Evolutionary conservation across 139 green algal species (phyloP).

Genomic region (Picochlorum sp.): DNA sequence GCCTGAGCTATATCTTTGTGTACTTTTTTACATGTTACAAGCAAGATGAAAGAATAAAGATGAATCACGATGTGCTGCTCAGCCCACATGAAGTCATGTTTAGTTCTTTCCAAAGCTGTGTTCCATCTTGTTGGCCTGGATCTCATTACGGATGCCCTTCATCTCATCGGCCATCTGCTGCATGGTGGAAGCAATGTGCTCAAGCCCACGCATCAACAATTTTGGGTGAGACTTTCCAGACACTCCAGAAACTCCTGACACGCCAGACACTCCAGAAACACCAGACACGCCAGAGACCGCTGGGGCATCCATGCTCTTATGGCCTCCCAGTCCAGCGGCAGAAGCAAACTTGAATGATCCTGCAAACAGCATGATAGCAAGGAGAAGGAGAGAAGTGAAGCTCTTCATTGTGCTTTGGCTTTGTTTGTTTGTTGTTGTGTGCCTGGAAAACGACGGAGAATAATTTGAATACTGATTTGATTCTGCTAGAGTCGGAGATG

Average conservation of each 20-base stretch:
- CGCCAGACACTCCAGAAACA: not conserved
- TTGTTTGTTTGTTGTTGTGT: not conserved
- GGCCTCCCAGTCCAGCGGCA: not conserved
- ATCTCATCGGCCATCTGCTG: not conserved
- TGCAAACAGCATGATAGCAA: constrained; percentile 3
- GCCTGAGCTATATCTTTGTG: too few species aligned
- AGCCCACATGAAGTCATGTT: too few species aligned
- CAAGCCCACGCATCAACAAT: not conserved
- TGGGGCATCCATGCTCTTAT: not conserved
- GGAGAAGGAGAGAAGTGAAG: constrained; percentile 2
- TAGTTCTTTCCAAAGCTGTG: not conserved
- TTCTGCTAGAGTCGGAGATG: too few species aligned
- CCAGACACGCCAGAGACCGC: not conserved
- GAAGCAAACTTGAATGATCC: constrained; percentile 7
- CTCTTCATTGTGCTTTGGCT: constrained; percentile 1
- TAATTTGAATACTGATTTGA: not conserved
- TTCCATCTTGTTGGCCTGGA: not conserved
- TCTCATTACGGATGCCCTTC: not conserved
- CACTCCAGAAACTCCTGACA: not conserved
- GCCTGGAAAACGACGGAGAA: not conserved
- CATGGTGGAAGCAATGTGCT: not conserved
- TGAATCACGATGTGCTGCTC: too few species aligned
- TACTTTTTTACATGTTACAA: too few species aligned
- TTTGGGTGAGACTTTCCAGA: not conserved
- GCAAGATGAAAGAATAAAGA: too few species aligned